Evolutionary conservation across 805 yeast species (phyloP), one percentile per base, ranked within the genome.

Genomic region (Lipomyces starkeyi): DNA sequence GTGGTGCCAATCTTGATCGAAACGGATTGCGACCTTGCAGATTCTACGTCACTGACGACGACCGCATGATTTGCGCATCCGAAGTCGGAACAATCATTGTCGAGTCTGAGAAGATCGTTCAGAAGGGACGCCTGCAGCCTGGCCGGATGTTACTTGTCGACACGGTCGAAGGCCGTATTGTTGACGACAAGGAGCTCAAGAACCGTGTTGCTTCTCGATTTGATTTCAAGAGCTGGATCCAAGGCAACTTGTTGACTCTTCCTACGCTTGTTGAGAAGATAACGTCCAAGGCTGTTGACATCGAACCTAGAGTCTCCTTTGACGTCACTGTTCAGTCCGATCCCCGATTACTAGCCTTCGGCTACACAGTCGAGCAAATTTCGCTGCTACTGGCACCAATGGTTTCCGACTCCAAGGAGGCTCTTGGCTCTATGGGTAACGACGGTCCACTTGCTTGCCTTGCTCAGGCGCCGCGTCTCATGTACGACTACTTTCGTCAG

Each of bases 11-110:
- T 79, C 85, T 95, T 73, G 99, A 94, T 82, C 88, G 99, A 82
- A 94, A 95, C 78, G 99, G 99, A 71, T 85, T 94, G 77, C 90
- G 99, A 82, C 99, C 99, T 49, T 95, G 99, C 83, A 91, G 99
- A 78, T 94, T 91, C 84, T 95, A 95, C 80, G 88, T 95, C 74
- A 93, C 98, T 59, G 89, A 88, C 76, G 98, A 95, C 78, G 96
- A 93, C 80, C 86, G 96, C 74, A 93, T 94, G 85, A 93, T 94
- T 76, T 94, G 98, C 82, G 99, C 98, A 6, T 93, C 98, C 17
- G 99, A 94, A 82, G 99, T 94, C 70, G 99, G 99, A 81, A 98
- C 94, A 43, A 89, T 94, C 74, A 95, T 91, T 74, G 88, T 95
- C 70, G 95, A 89, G 70, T 88, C 97, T 25, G 91, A 88, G 73